Conservation (phyloP, 2,329 filamentous ascomycete species). For the Monilinia fructicola region DNA sequence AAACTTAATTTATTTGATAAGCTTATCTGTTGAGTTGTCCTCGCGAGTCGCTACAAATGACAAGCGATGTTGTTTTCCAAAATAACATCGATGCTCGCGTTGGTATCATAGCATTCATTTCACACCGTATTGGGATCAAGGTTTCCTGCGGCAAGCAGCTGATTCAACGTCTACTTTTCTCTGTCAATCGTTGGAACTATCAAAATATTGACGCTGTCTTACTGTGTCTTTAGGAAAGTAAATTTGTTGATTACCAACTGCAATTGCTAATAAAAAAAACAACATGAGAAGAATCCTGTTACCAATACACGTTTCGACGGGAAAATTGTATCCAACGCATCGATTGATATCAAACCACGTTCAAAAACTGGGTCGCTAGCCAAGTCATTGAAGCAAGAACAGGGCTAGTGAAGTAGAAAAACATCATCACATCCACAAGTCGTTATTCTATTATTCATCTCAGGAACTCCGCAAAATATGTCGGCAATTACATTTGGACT, state of each 20-base stretch:
- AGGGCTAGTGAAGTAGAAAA: conserved; percentile 1
- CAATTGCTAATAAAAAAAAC: neutral
- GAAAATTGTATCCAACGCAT: neutral
- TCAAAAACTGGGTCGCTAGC: conserved; percentile 4
- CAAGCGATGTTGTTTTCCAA: neutral
- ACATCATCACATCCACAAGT: conserved; percentile 6
- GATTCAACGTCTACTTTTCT: neutral
- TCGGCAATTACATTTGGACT: neutral
- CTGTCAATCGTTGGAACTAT: neutral
- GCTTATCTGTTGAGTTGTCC: neutral
- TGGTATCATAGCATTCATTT: neutral
- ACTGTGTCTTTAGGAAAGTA: neutral
- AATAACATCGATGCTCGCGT: neutral
- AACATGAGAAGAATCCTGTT: neutral
- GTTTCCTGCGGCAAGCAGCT: neutral
- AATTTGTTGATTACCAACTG: neutral
- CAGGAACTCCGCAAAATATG: neutral
- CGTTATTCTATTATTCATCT: conserved; percentile 1
- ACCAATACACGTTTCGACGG: neutral
- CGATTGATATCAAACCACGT: neutral
- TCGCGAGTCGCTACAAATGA: neutral
- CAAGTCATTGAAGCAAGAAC: neutral
- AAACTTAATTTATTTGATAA: neutral
- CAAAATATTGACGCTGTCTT: neutral
- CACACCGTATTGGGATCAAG: neutral